Base-by-base conservation (phyloP, 768 basidiomycete genomes). In the Termitomyces bulborhizus region DNA sequence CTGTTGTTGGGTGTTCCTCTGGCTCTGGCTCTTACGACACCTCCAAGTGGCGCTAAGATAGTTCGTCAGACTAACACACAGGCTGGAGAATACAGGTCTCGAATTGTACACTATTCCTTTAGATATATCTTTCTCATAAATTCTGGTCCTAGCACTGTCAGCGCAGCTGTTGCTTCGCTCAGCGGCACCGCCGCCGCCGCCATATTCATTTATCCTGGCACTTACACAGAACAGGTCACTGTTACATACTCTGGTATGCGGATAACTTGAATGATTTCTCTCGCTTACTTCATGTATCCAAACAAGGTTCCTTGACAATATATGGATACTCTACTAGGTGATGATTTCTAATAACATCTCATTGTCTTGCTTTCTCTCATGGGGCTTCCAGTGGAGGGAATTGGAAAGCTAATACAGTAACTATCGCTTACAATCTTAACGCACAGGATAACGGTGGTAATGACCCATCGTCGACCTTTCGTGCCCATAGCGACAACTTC, bases 381-480 rank as follows among this genome's bases (percentile, higher is more conserved):
- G 29, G 21, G 15, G 21, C 34, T 18, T 12, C 16, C 37, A 66
- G 66, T 39, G 62, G 62, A 6, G 59, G 62, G 12, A 55, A 54
- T 12, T 67, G 61, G 40, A 66, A 67, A 44, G 54, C 59, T 27
- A 66, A 68, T 40, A 57, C 56, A 24, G 66, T 64, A 37, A 66
- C 62, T 15, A 64, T 68, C 6, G 61, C 65, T 7, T 56, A 68
- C 43, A 68, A 68, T 31, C 53, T 68, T 36, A 66, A 68, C 26
- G 65, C 66, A 3, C 62, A 58, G 37, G 66, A 66, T 45, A 61
- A 66, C 36, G 66, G 66, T 11, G 66, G 66, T 43, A 65, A 67
- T 43, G 66, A 67, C 29, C 58, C 63, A 3, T 66, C 63, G 42
- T 63, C 66, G 4, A 67, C 66, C 29, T 57, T 67, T n/a, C 65